These are phyloP conservation scores for Vinca minor DNA, from an alignment of 257 asterid species.

Conservation along the genomic window DNA sequence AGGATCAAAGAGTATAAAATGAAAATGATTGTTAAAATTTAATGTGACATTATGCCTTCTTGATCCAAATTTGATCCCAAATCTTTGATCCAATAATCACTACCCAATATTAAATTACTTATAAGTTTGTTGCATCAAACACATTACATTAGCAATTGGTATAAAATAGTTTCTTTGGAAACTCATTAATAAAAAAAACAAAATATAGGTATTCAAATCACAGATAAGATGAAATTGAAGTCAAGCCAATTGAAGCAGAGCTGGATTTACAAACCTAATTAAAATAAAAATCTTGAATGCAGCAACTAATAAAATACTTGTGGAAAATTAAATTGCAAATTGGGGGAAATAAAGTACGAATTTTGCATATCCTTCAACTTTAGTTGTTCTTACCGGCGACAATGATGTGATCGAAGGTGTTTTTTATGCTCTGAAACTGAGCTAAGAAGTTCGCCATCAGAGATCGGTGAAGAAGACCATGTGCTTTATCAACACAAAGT, in stretches of 20 bases:
- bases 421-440: conserved; percentile 88
- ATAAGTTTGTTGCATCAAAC: background rate
- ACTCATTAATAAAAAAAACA: too few species aligned
- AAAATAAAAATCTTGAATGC: too few species aligned
- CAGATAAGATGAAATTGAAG: too few species aligned
- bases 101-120: too few species aligned
- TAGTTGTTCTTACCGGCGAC: conserved; percentile 57
- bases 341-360: conserved; percentile 4
- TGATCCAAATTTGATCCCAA: too few species aligned
- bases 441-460: conserved; percentile 88
- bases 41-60: too few species aligned
- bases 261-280: background rate
- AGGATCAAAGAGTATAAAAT: too few species aligned
- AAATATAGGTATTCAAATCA: too few species aligned
- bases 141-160: background rate
- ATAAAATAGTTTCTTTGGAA: background rate
- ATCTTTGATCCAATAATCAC: too few species aligned
- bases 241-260: too few species aligned
- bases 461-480: conserved; percentile 16
- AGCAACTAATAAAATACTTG: background rate
- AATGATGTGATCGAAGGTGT: conserved; percentile 66
- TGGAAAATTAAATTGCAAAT: background rate
- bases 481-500: background rate
- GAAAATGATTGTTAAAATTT: background rate
- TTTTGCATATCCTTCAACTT: background rate